Evolutionary conservation across 495 filamentous ascomycete species (phyloP).

Genomic region (Hapsidospora chrysogenum): DNA sequence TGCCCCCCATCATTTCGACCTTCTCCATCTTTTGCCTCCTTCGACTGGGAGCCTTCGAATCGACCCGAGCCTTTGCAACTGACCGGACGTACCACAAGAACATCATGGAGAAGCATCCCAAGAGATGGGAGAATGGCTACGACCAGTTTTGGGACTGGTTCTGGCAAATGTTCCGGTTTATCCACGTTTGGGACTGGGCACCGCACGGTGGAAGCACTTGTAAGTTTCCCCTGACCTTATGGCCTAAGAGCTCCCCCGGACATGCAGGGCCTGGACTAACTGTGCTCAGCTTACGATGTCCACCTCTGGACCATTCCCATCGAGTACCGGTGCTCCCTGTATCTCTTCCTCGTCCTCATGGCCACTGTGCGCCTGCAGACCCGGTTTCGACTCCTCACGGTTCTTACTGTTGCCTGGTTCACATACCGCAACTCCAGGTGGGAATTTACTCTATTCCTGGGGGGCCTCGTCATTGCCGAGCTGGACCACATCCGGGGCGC

Average conservation of each 20-base stretch:
- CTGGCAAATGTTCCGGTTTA: slow-evolving; percentile 15
- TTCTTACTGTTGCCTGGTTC: slow-evolving; percentile 14
- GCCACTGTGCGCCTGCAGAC: slow-evolving; percentile 20
- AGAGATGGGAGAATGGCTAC: slow-evolving; percentile 6
- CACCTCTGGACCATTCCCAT: slow-evolving; percentile 63
- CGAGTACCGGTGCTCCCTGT: slow-evolving; percentile 47
- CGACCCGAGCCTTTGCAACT: slow-evolving; percentile 21
- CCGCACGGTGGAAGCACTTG: slow-evolving; percentile 21
- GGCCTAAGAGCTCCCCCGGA: too few species aligned
- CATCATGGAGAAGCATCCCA: slow-evolving; percentile 24
- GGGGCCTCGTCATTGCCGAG: slow-evolving; percentile 24
- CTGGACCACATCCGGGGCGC: slow-evolving; percentile 15
- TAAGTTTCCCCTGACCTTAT: slow-evolving; percentile 18
- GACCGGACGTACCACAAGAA: slow-evolving; percentile 18
- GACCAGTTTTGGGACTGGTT: slow-evolving; percentile 18
- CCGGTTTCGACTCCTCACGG: slow-evolving; percentile 9
- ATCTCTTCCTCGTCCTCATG: slow-evolving; percentile 43
- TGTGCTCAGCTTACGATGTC: slow-evolving; percentile 37
- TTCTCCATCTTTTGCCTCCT: slow-evolving; percentile 39
- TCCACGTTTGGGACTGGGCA: slow-evolving; percentile 24
- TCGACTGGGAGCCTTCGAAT: slow-evolving; percentile 29
- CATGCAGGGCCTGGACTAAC: slow-evolving; percentile 27
- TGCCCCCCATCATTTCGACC: slow-evolving; percentile 45
- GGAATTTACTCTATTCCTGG: slow-evolving; percentile 26
- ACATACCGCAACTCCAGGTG: slow-evolving; percentile 16